Evolutionary conservation across 108 stramenopile species (phyloP).

Genomic region (Skeletonema tropicum): DNA sequence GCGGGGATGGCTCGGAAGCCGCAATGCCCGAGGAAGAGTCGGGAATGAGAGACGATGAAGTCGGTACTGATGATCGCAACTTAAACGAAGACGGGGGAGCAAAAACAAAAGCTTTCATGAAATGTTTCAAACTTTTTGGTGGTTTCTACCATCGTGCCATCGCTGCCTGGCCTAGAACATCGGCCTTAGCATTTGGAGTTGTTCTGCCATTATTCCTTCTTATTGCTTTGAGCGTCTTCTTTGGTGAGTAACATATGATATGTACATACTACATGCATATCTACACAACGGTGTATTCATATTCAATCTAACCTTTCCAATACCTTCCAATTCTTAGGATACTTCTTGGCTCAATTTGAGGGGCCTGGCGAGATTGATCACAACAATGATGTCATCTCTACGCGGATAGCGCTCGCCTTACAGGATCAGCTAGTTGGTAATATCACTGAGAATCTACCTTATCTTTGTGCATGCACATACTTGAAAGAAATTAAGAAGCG

Average conservation of each 20-base stretch:
- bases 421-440: not conserved
- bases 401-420: conserved; percentile 1
- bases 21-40: not conserved
- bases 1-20: not conserved
- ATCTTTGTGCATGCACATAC: not conserved
- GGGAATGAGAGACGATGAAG: not conserved
- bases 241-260: conserved; percentile 12
- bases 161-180: conserved; percentile 30
- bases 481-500: not conserved
- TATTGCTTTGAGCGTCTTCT: conserved; percentile 13
- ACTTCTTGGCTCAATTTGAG: conserved; percentile 29
- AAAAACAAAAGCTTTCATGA: not conserved
- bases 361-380: conserved; percentile 13
- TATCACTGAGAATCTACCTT: not conserved
- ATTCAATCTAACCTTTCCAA: not conserved
- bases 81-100: not conserved
- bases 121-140: not conserved
- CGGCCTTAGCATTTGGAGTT: conserved; percentile 27
- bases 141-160: not conserved
- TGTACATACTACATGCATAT: not conserved
- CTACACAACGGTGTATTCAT: not conserved
- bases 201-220: conserved; percentile 37
- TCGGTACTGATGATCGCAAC: not conserved
- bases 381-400: conserved; percentile 42
- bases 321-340: not conserved